These are phyloP conservation scores for Sclerotinia sclerotiorum DNA, from an alignment of 2,329 filamentous ascomycete species.

Conservation along the genomic window DNA sequence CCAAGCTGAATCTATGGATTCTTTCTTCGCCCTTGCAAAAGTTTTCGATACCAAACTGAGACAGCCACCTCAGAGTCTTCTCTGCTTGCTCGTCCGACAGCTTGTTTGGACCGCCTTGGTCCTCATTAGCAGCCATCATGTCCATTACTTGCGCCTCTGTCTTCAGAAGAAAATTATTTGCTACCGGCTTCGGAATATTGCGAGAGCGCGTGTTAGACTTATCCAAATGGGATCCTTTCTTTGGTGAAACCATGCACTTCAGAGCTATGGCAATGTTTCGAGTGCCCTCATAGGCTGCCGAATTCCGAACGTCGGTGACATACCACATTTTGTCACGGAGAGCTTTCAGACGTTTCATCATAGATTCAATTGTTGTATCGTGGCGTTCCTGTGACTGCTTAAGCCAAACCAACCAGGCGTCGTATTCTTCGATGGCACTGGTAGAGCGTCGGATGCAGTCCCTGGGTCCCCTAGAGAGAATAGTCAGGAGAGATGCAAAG, in stretches of 20 bases:
- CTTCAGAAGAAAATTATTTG: constrained; percentile 66
- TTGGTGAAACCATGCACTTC: constrained; percentile 80
- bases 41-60: constrained; percentile 79
- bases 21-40: constrained; percentile 94
- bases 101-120: constrained; percentile 90
- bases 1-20: constrained; percentile 89
- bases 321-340: constrained; percentile 99
- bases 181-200: constrained; percentile 37
- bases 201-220: constrained; percentile 43
- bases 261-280: constrained; percentile 82
- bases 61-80: constrained; percentile 78
- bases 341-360: constrained; percentile 71
- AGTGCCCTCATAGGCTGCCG: constrained; percentile 82
- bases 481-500: constrained; percentile 69
- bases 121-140: constrained; percentile 76
- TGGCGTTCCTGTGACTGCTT: constrained; percentile 79
- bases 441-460: constrained; percentile 69
- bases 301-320: constrained; percentile 88
- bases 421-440: constrained; percentile 73
- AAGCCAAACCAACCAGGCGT: constrained; percentile 79
- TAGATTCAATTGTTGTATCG: constrained; percentile 69
- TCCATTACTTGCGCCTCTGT: constrained; percentile 85
- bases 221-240: constrained; percentile 41
- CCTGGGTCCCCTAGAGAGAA: constrained; percentile 70
- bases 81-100: constrained; percentile 94